Base-by-base conservation (phyloP, 768 basidiomycete genomes). In the Pleurotus ostreatus region DNA sequence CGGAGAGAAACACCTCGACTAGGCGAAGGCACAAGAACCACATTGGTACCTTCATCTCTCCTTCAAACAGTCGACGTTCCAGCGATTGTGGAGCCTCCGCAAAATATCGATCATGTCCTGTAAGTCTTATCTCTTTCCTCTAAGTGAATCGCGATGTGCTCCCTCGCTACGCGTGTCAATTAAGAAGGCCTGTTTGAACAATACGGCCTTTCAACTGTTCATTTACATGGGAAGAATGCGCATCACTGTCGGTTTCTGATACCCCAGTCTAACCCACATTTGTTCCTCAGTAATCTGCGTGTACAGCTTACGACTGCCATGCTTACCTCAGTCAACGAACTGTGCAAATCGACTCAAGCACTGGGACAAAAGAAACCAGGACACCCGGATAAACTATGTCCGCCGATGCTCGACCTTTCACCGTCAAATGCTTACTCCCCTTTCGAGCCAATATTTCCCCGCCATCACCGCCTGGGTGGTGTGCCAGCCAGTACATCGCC, bases 1-100 rank as follows among this genome's bases (percentile, higher is more conserved):
- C 69, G 66, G 38, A 73, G 68, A n/a, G 71, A 77, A 61, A 83
- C 81, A 7, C 81, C 79, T 1, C 67, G 64, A 37, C 59, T 74
- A 5, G 77, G 80, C n/a, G 61, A 61, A 34, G 46, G 46, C 40
- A 51, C 55, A 18, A 39, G 18, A 23, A 52, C 46, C 23, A 23
- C 30, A 48, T 44, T 37, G 39, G 57, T 55, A 22, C 49, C 40
- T 13, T 34, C 51, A 8, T 53, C 51, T 41, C n/a, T 43, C 38
- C n/a, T 22, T 12, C 51, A 38, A 41, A 20, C 51, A 16, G 15
- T 47, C 4, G 57, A 57, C 5, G 55, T 49, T 34, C 52, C 37
- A 45, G 47, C 60, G 9, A 57, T 73, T 5, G 63, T 64, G 37
- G 71, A 78, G 16, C 64, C 68, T 12, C 44, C 61, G 49, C 66